Percentiles rank a stretch among this genome's conserved stretches.
phyloP scores from a whole-genome alignment of 2,329 filamentous ascomycete genomes.

The Bisporella sp. region DNA sequence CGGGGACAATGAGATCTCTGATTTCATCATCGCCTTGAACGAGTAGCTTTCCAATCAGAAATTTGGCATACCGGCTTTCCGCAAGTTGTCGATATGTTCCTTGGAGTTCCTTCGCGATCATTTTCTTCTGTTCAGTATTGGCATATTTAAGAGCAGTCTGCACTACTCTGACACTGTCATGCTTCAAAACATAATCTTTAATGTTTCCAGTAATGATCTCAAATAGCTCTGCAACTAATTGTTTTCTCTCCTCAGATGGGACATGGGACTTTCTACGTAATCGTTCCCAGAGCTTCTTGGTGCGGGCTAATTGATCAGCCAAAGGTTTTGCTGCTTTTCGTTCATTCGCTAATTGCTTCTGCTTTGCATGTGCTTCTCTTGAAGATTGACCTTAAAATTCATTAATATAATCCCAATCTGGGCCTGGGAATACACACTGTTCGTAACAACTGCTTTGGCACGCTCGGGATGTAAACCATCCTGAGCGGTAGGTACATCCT shows the following conservation, averaged over 20 bases:
- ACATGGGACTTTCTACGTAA: conserved; percentile 91
- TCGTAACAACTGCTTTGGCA: conserved; percentile 23
- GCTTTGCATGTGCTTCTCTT: conserved; percentile 85
- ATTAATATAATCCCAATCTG: conserved; percentile 32
- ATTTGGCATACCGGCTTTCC: conserved; percentile 96
- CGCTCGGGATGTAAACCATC: conserved; percentile 29
- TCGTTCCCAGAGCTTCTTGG: conserved; percentile 96
- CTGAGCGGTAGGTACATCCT: conserved; percentile 28
- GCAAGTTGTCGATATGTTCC: conserved; percentile 79
- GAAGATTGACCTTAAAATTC: conserved; percentile 50
- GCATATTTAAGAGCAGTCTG: conserved; percentile 97
- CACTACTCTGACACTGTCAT: conserved; percentile 92
- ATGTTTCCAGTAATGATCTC: conserved; percentile 84
- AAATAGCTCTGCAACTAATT: conserved; percentile 84
- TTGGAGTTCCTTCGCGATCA: conserved; percentile 80
- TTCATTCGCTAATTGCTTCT: conserved; percentile 81
- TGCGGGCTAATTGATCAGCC: conserved; percentile 78
- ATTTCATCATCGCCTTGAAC: conserved; percentile 87
- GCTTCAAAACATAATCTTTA: conserved; percentile 96
- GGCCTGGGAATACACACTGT: conserved; percentile 13
- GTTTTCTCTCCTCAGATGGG: conserved; percentile 78
- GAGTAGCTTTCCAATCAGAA: conserved; percentile 89
- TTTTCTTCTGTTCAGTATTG: conserved; percentile 72
- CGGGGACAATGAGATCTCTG: conserved; percentile 79
- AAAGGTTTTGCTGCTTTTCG: conserved; percentile 90